A percentile compares a stretch with the other conserved stretches of the same genome.
These are phyloP conservation scores for Thermomucor indicae-seudaticae DNA, from an alignment of 371 early-diverging fungal species.

Conservation along the genomic window DNA sequence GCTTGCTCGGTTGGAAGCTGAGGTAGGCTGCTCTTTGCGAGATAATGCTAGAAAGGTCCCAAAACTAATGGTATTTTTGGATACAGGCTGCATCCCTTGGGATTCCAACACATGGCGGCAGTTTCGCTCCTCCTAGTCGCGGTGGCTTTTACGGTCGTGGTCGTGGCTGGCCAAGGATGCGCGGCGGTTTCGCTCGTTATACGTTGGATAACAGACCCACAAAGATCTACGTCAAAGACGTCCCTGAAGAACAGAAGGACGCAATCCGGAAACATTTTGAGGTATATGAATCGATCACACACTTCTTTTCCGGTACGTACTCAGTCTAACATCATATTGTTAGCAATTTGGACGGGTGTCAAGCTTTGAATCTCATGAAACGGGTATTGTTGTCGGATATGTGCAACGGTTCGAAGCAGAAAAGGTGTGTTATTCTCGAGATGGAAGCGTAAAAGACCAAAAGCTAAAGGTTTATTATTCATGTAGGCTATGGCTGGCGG, in stretches of 20 bases:
- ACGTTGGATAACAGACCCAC: conserved; percentile 68
- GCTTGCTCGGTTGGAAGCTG: conserved; percentile 61
- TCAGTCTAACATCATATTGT: not conserved
- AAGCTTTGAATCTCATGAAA: conserved; percentile 21
- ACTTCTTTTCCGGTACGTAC: not conserved
- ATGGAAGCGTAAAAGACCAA: not conserved
- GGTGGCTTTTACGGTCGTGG: conserved; percentile 50
- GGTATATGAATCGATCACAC: conserved; percentile 28
- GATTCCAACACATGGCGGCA: conserved; percentile 12
- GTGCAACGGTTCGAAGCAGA: conserved; percentile 41
- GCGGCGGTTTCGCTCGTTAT: conserved; percentile 44
- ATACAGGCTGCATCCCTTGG: conserved; percentile 31
- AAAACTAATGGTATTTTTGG: not conserved
- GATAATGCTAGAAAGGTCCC: not conserved
- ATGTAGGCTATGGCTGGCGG: conserved; percentile 17
- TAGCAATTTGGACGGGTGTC: conserved; percentile 57
- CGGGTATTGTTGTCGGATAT: conserved; percentile 26
- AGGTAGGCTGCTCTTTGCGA: conserved; percentile 39
- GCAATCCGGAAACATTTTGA: conserved; percentile 60
- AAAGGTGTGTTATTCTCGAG: conserved; percentile 13
- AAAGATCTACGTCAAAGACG: conserved; percentile 53
- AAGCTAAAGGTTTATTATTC: not conserved
- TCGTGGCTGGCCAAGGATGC: conserved; percentile 46
- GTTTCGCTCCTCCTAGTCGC: conserved; percentile 39
- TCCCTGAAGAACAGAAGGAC: conserved; percentile 42